phyloP scores from a whole-genome alignment of 2,329 filamentous ascomycete species.

The Penicillium sp. region DNA sequence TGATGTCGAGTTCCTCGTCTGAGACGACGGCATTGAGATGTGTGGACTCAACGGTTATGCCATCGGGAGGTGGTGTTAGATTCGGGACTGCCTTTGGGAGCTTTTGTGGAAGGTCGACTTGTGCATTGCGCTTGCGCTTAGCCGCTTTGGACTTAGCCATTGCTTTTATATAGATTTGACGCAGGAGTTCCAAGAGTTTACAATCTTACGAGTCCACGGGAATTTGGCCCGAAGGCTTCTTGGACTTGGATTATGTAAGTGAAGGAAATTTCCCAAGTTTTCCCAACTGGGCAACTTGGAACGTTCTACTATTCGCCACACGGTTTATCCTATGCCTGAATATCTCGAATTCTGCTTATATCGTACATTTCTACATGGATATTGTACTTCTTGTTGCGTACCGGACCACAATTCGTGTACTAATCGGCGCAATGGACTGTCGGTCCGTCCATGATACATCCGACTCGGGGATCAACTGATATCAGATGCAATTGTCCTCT shows the following conservation, averaged over 20 bases:
- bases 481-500: neutral
- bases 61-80: constrained; percentile 28
- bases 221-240: neutral
- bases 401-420: neutral
- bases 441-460: neutral
- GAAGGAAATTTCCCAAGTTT: neutral
- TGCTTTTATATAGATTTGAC: neutral
- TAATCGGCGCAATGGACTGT: neutral
- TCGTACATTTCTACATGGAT: neutral
- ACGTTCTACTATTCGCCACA: neutral
- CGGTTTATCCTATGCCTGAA: neutral
- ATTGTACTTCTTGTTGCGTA: neutral
- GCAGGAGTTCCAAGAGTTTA: neutral
- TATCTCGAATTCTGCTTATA: neutral
- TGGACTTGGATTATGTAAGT: neutral
- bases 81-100: constrained; percentile 18
- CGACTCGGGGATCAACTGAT: neutral
- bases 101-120: constrained; percentile 27
- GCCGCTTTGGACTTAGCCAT: constrained; percentile 32
- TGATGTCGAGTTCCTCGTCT: constrained; percentile 64
- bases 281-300: neutral
- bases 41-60: constrained; percentile 24
- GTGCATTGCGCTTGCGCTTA: constrained; percentile 33
- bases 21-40: constrained; percentile 27
- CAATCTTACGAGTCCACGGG: neutral